Evolutionary conservation across 108 stramenopile species (phyloP).

Genomic region (Stephanodiscus minutulus): DNA sequence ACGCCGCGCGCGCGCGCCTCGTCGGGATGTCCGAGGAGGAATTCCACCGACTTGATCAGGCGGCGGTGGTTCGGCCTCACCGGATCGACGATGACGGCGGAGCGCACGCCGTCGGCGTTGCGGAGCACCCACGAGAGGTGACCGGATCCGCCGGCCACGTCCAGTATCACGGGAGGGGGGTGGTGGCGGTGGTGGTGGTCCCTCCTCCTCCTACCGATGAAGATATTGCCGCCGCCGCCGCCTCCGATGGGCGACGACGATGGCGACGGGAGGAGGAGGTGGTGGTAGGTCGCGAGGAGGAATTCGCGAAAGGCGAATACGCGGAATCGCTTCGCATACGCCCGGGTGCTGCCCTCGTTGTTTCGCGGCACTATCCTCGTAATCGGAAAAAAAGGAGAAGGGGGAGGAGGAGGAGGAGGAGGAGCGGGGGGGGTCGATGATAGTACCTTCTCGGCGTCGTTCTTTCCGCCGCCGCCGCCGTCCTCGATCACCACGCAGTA

Average conservation of each 20-base stretch:
- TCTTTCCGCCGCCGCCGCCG: no score
- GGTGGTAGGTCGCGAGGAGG: conserved; percentile 49
- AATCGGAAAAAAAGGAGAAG: no score
- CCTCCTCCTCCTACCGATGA: no score
- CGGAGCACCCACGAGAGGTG: conserved; percentile 72
- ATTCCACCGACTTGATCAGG: conserved; percentile 55
- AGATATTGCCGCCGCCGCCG: neutral
- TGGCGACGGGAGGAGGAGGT: conserved; percentile 16
- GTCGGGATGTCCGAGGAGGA: conserved; percentile 59
- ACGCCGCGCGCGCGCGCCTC: conserved; percentile 56
- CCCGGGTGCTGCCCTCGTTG: conserved; percentile 51
- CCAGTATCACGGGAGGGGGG: conserved; percentile 61
- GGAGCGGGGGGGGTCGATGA: no score
- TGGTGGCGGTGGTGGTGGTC: no score
- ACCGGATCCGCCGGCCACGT: conserved; percentile 88
- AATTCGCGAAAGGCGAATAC: conserved; percentile 74
- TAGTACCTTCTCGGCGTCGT: no score
- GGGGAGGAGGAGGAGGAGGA: no score
- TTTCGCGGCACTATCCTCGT: no score
- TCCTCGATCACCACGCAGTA: no score
- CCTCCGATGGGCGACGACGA: neutral
- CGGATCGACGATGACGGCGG: conserved; percentile 77
- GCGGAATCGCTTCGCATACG: conserved; percentile 62
- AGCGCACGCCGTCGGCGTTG: conserved; percentile 62
- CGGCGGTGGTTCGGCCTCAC: conserved; percentile 48